Evolutionary conservation across 2,329 filamentous ascomycete species (phyloP).

Genomic region (Fonsecaea pedrosoi): DNA sequence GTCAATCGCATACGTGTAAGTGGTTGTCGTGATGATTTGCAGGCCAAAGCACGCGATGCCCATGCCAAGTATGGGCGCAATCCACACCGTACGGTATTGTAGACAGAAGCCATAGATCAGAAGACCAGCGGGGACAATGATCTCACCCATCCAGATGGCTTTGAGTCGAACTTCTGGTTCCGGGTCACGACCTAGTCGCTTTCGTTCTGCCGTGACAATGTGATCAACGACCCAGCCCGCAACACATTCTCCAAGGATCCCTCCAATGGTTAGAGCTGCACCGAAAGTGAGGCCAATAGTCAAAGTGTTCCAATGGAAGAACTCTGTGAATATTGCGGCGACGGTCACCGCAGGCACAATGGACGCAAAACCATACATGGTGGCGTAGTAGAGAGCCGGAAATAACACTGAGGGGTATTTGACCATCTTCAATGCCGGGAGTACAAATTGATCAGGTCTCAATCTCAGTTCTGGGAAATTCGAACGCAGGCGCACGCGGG

Average conservation of each 20-base stretch:
- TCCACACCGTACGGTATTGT: conserved; percentile 43
- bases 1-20: conserved; percentile 42
- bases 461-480: conserved; percentile 29
- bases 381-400: conserved; percentile 44
- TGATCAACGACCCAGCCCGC: conserved; percentile 41
- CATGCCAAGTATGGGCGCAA: conserved; percentile 42
- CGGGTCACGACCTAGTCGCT: conserved; percentile 34
- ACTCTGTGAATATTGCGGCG: conserved; percentile 42
- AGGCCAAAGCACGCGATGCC: conserved; percentile 42
- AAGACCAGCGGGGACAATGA: conserved; percentile 42
- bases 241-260: conserved; percentile 39
- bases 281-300: conserved; percentile 44
- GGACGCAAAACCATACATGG: conserved; percentile 44
- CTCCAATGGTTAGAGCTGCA: conserved; percentile 42
- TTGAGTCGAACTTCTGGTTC: conserved; percentile 42
- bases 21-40: conserved; percentile 41
- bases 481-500: conserved; percentile 34
- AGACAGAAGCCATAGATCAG: conserved; percentile 45
- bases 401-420: conserved; percentile 45
- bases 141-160: conserved; percentile 42
- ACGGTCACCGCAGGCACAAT: conserved; percentile 46
- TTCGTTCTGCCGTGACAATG: conserved; percentile 37
- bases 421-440: conserved; percentile 42
- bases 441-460: conserved; percentile 38
- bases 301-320: conserved; percentile 44